Evolutionary conservation across 148 eudicot genomes (phyloP), one percentile per base, ranked within the genome.

Genomic region (Chenopodium berlandieri): DNA sequence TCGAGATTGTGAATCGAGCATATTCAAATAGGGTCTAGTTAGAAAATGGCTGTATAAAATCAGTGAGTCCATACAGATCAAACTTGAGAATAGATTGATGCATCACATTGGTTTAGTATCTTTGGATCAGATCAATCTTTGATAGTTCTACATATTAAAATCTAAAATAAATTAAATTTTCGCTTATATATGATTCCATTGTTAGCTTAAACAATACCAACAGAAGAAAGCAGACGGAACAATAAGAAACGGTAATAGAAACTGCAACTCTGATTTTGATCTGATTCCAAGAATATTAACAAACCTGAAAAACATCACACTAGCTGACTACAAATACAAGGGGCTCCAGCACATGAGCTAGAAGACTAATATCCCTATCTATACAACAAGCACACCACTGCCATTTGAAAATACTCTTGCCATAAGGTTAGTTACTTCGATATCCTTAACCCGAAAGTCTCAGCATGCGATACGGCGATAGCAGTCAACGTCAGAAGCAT

Each of bases 241-340:
- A 70, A 80, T 1, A 62, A 22, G 66, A 73, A 54, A 40, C 34
- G 44, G 22, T 14, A 80, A 58, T 58, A 64, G 30, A 72, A 72
- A 46, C 75, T 34, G 64, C 22, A 81, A 74, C 65, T 47, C 78
- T 81, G 73, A 73, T 77, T 17, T 84, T 82, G 76, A 79, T 84
- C 86, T 81, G 87, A 88, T 89, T 79, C 84, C 91, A 86, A 83
- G 79, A 86, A 89, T 89, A 90, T 88, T 74, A 84, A 89, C 95
- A 89, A 90, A 87, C 90, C 86, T 83, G 79, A 75, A 90, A 84
- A 90, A 84, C 86, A 87, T 76, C 91, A 89, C 84, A 86, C 88
- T 90, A 90, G 76, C 91, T 85, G 85, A 74, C 31, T 86, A 85
- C 84, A 89, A 86, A 87, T 88, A 84, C 86, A 80, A 84, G 76